phyloP scores from a whole-genome alignment of 176 grass and related monocot species.

The Aegilops speltoides region DNA sequence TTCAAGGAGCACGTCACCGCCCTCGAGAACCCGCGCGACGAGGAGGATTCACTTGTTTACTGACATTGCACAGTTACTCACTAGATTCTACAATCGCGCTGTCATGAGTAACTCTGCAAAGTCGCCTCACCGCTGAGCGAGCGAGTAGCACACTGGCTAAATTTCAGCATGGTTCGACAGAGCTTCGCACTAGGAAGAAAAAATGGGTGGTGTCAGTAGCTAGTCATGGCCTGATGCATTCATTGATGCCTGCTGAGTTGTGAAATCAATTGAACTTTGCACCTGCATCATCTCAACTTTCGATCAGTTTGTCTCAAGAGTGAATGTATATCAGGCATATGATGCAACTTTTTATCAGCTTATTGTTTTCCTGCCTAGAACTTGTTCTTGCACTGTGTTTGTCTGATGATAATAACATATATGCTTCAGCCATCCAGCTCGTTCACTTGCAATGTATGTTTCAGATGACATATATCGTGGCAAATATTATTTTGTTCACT shows the following conservation, averaged over 20 bases:
- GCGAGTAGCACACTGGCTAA: neutral
- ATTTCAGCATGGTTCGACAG: neutral
- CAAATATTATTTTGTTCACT: neutral
- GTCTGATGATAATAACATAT: neutral
- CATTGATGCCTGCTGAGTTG: neutral
- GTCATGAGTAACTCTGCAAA: neutral
- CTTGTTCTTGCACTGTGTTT: neutral
- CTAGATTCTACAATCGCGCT: neutral
- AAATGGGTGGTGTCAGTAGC: too few species aligned
- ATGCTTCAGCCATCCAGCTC: neutral
- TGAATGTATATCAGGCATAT: too few species aligned
- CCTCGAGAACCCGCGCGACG: slow-evolving; percentile 55
- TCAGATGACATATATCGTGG: neutral
- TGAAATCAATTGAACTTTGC: neutral
- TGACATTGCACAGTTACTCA: neutral
- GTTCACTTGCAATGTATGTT: neutral
- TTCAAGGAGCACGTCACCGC: slow-evolving; percentile 63
- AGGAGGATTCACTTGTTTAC: slow-evolving; percentile 47
- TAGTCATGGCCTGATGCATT: too few species aligned
- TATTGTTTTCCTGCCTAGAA: too few species aligned
- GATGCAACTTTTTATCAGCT: too few species aligned
- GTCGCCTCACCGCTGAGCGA: neutral
- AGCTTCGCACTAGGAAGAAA: neutral
- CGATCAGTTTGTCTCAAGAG: neutral
- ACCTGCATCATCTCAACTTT: neutral